Base-by-base conservation (phyloP, 306 rosid genomes). In the Cercis canadensis region DNA sequence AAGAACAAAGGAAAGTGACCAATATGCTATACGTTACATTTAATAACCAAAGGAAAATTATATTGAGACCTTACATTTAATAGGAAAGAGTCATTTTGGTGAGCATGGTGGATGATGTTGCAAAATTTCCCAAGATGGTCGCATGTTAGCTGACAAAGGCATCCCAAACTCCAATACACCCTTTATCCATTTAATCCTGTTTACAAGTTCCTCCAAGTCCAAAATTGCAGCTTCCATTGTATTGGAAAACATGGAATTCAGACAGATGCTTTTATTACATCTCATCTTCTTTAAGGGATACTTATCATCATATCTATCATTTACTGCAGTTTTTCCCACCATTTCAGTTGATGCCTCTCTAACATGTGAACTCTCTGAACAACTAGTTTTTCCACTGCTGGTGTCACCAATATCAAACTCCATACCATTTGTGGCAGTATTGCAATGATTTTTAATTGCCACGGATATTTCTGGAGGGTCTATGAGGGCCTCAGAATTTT, bases 141-240 rank as follows among this genome's bases (percentile, higher is more conserved):
- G 53, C 24, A 47, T 39, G 16, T 52, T 53, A 77, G 65, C 70
- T 32, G 88, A 78, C 24, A 62, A 21, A 69, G 89, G 83, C 64
- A 44, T 75, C 63, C 84, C 89, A 57, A 62, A 57, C 21, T 80
- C 86, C 75, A 88, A 62, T 57, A 82, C 8, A 62, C 70, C 45
- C 82, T 80, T 90, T 66, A 84, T 81, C 97, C 94, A 87, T 76
- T 90, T 93, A 34, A 90, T 57, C 64, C 77, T 74, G 76, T 72
- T 80, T 43, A 88, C 72, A 76, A 93, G 92, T 55, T 88, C 96
- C 85, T 90, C 98, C 84, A 93, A 74, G 62, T 93, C 94, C 81
- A 87, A 43, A 57, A 93, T 36, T 53, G 92, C 80, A 57, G 80
- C 87, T 57, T 87, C 98, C 57, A 80, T 45, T 3, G 87, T 67